Conservation (phyloP, 164 flowering plant species). For the Liriodendron chinense region DNA sequence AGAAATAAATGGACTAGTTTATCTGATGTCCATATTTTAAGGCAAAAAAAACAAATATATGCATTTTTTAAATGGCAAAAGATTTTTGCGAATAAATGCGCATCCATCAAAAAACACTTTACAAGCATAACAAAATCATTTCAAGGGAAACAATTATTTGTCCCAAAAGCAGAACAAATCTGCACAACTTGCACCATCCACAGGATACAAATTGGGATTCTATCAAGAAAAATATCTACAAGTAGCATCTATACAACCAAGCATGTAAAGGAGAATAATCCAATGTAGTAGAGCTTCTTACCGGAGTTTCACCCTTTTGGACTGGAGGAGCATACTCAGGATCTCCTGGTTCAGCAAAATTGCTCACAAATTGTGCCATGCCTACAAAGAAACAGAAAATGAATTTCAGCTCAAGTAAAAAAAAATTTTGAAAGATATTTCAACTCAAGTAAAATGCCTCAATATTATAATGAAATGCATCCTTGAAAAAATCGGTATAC, state of each 20-base stretch:
- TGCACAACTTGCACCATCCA: too few species aligned
- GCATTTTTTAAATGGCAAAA: too few species aligned
- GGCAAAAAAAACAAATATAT: too few species aligned
- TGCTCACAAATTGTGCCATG: constrained; percentile 82
- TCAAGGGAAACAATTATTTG: too few species aligned
- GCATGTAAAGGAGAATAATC: not conserved
- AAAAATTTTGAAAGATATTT: too few species aligned
- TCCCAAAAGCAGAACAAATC: too few species aligned
- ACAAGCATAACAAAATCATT: too few species aligned
- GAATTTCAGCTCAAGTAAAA: not conserved
- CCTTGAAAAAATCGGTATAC: constrained; percentile 21
- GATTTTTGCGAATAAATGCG: too few species aligned
- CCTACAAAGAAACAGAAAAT: constrained; percentile 28
- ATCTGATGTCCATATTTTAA: too few species aligned
- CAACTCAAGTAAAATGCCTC: not conserved
- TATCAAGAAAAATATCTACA: not conserved
- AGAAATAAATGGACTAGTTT: too few species aligned
- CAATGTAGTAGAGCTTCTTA: constrained; percentile 26
- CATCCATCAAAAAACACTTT: too few species aligned
- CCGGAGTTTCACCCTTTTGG: constrained; percentile 79
- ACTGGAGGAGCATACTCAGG: constrained; percentile 94
- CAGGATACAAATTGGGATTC: too few species aligned
- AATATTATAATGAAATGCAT: not conserved
- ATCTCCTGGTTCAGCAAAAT: constrained; percentile 88
- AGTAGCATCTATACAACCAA: not conserved